Evolutionary conservation across 352 stramenopile genomes (phyloP).

Genomic region (Pythium rhizo-oryzae): DNA sequence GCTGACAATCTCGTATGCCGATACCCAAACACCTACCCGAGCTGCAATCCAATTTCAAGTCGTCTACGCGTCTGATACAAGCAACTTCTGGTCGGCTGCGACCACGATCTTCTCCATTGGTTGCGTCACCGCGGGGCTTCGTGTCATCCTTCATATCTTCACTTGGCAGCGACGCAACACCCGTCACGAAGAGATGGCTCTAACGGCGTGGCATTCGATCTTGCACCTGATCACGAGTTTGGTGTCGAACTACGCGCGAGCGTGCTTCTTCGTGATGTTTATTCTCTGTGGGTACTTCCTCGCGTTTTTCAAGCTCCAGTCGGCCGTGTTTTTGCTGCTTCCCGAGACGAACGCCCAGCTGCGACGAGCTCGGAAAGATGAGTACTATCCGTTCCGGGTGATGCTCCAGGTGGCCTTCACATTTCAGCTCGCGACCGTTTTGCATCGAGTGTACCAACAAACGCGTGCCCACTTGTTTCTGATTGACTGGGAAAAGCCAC

Average conservation of each 20-base stretch:
- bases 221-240: slow-evolving; percentile 40
- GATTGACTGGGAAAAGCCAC: slow-evolving; percentile 94
- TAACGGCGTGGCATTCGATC: slow-evolving; percentile 54
- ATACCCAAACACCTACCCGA: slow-evolving; percentile 39
- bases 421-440: slow-evolving; percentile 79
- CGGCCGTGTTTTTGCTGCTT: slow-evolving; percentile 86
- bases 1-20: slow-evolving; percentile 81
- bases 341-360: slow-evolving; percentile 62
- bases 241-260: slow-evolving; percentile 46
- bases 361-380: slow-evolving; percentile 55
- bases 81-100: slow-evolving; percentile 76
- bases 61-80: slow-evolving; percentile 87
- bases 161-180: slow-evolving; percentile 88
- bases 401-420: slow-evolving; percentile 82
- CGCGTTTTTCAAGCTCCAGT: slow-evolving; percentile 95
- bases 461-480: slow-evolving; percentile 89
- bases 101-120: slow-evolving; percentile 72
- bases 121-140: slow-evolving; percentile 52
- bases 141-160: slow-evolving; percentile 77
- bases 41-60: slow-evolving; percentile 68
- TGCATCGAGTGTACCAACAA: slow-evolving; percentile 79
- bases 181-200: slow-evolving; percentile 61
- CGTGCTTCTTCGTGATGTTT: slow-evolving; percentile 67
- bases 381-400: slow-evolving; percentile 89
- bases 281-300: slow-evolving; percentile 89